These are phyloP conservation scores for Hanseniaspora uvarum DNA, from an alignment of 1,139 yeast species.

Conservation along the genomic window DNA sequence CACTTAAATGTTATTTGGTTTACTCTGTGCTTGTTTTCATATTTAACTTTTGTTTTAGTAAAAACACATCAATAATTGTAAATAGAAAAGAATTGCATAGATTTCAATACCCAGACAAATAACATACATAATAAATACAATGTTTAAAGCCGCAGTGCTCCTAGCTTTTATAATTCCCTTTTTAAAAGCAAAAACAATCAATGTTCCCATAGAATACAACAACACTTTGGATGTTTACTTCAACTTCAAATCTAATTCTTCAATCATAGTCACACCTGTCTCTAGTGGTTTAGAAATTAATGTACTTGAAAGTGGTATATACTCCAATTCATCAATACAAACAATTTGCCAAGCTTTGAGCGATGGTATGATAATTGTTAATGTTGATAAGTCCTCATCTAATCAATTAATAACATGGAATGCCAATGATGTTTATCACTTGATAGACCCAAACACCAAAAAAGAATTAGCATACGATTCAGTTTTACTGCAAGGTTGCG, in stretches of 20 bases:
- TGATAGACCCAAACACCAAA: constrained; percentile 20
- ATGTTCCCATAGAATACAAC: constrained; percentile 23
- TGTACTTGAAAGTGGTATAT: constrained; percentile 15
- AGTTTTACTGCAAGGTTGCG: constrained; percentile 13
- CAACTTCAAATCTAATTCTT: constrained; percentile 21
- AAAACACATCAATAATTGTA: background rate
- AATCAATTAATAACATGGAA: constrained; percentile 25
- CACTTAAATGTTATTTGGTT: no score
- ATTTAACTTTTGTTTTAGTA: no score
- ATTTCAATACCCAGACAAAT: no score
- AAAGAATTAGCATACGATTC: constrained; percentile 20
- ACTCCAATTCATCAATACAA: background rate
- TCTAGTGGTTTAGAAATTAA: constrained; percentile 23
- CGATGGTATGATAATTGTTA: constrained; percentile 25
- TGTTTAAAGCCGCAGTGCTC: constrained; percentile 16
- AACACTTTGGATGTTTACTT: constrained; percentile 23
- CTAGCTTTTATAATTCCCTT: constrained; percentile 19
- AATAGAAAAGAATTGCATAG: background rate
- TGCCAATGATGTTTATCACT: constrained; percentile 24
- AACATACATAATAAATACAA: background rate
- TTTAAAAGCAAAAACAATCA: constrained; percentile 22
- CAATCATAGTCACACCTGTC: constrained; percentile 21
- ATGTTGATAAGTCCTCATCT: constrained; percentile 20
- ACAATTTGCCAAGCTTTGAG: constrained; percentile 21
- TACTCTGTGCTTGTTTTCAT: no score